Percentiles rank a stretch among this genome's conserved stretches.
Evolutionary conservation across 371 early-diverging fungal species (phyloP).

Genomic region (Lichtheimia hyalospora): DNA sequence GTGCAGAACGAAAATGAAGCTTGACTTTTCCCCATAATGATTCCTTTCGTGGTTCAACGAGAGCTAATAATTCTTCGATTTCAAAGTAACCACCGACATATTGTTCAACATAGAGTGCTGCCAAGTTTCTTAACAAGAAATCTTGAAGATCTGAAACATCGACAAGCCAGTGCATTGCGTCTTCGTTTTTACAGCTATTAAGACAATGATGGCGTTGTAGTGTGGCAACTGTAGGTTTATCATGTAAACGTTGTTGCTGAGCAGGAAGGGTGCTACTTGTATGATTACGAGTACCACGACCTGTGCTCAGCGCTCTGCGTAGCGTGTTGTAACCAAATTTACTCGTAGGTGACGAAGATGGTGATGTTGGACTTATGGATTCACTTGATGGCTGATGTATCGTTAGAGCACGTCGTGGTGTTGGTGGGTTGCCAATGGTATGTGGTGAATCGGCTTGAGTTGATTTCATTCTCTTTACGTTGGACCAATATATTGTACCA

Average conservation of each 20-base stretch:
- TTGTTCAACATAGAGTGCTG: conserved; percentile 64
- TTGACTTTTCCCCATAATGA: conserved; percentile 66
- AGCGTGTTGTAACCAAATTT: neutral
- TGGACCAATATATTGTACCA: neutral
- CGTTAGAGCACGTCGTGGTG: conserved; percentile 6
- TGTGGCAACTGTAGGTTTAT: neutral
- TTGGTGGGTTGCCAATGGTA: neutral
- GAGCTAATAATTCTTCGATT: conserved; percentile 57
- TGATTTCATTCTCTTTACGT: conserved; percentile 11
- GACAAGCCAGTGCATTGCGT: conserved; percentile 44
- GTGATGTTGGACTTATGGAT: neutral
- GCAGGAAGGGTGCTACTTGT: neutral
- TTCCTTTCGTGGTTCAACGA: conserved; percentile 59
- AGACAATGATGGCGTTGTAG: neutral
- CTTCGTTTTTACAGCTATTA: neutral
- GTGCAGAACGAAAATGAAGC: conserved; percentile 8
- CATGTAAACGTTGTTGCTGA: neutral
- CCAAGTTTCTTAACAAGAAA: conserved; percentile 75
- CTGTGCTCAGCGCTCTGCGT: conserved; percentile 12
- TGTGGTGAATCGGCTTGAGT: neutral
- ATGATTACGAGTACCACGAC: neutral
- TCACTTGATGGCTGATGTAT: neutral
- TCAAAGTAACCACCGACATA: conserved; percentile 57
- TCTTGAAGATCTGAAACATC: conserved; percentile 75
- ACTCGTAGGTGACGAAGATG: neutral